These are phyloP conservation scores for Teratosphaeria viscida DNA, from an alignment of 2,329 filamentous ascomycete genomes.

Conservation along the genomic window DNA sequence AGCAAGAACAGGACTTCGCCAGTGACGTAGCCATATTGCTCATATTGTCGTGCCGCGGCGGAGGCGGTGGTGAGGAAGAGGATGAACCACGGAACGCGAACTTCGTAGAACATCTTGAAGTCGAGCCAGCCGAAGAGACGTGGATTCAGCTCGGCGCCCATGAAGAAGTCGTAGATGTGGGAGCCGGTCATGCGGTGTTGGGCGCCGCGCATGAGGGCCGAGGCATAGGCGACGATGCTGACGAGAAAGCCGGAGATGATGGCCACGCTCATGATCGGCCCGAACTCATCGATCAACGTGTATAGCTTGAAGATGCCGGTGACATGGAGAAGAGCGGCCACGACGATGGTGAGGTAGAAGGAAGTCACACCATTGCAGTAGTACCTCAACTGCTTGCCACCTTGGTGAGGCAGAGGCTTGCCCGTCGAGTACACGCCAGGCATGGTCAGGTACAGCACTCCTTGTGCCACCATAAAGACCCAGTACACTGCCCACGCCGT, in stretches of 20 bases:
- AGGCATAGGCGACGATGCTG: conserved; percentile 74
- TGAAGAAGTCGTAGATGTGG: conserved; percentile 79
- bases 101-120: conserved; percentile 94
- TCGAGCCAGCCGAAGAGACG: conserved; percentile 66
- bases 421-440: conserved; percentile 83
- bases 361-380: conserved; percentile 86
- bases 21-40: conserved; percentile 74
- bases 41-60: conserved; percentile 71
- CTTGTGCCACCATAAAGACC: conserved; percentile 81
- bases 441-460: conserved; percentile 68
- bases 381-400: conserved; percentile 79
- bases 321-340: conserved; percentile 64
- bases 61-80: conserved; percentile 68
- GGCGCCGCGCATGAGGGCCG: conserved; percentile 66
- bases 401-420: conserved; percentile 73
- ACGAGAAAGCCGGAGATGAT: conserved; percentile 84
- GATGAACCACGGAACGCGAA: conserved; percentile 86
- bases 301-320: conserved; percentile 80
- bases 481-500: conserved; percentile 92
- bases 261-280: conserved; percentile 81
- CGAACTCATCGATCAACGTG: conserved; percentile 90
- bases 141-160: conserved; percentile 79
- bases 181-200: conserved; percentile 87
- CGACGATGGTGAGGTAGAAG: conserved; percentile 73
- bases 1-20: conserved; percentile 76